A percentile compares a stretch with the other conserved stretches of the same genome.
Conservation (phyloP, 768 basidiomycete species). For the Leucocoprinus sp. region DNA sequence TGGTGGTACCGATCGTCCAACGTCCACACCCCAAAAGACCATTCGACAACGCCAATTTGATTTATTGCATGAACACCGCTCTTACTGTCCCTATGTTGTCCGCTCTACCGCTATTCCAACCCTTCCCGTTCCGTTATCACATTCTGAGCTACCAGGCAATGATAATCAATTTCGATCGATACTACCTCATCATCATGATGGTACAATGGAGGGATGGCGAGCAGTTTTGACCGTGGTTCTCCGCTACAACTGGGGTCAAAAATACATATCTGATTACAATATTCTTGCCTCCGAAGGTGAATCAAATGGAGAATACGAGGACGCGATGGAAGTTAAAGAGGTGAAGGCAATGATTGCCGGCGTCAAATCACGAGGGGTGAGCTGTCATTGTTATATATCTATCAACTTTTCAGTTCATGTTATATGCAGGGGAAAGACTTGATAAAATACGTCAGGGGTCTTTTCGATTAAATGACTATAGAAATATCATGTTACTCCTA, state of each 20-base stretch:
- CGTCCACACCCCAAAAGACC: constrained; percentile 20
- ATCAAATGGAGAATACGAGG: constrained; percentile 14
- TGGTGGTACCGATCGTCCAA: constrained; percentile 5
- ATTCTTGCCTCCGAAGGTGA: constrained; percentile 13
- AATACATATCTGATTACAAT: constrained; percentile 33
- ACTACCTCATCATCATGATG: constrained; percentile 14
- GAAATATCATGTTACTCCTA: no score
- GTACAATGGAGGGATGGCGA: constrained; percentile 66
- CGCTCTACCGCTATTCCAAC: constrained; percentile 59
- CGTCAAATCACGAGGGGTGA: constrained; percentile 68
- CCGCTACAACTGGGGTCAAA: constrained; percentile 57
- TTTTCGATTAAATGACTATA: constrained; percentile 52
- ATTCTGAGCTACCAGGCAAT: constrained; percentile 11
- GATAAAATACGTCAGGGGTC: constrained; percentile 60
- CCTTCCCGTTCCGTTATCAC: constrained; percentile 29
- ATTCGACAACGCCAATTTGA: constrained; percentile 51
- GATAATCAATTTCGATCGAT: constrained; percentile 10
- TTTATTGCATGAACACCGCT: constrained; percentile 72
- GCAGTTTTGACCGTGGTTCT: constrained; percentile 65
- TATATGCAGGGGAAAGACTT: constrained; percentile 55
- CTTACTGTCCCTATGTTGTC: constrained; percentile 80
- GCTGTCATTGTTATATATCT: constrained; percentile 19
- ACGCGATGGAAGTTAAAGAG: constrained; percentile 34
- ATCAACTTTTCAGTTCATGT: neutral
- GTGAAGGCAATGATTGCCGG: constrained; percentile 72